These are phyloP conservation scores for Parsonsia alboflavescens DNA, from an alignment of 257 asterid genomes.

Conservation along the genomic window DNA sequence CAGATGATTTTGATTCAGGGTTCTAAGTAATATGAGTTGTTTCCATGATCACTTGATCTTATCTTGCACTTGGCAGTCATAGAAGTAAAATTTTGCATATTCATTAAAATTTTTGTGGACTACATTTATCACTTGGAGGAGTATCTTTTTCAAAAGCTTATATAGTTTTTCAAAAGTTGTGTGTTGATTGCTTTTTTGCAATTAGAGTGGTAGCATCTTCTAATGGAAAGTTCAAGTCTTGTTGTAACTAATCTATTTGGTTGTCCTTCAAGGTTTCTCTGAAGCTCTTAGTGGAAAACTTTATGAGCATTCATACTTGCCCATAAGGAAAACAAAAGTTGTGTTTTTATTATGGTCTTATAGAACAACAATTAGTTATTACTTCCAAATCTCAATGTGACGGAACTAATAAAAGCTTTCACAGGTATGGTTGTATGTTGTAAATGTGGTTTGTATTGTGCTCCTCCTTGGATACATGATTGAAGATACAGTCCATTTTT, in stretches of 20 bases:
- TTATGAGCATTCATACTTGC: background rate
- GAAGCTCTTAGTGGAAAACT: background rate
- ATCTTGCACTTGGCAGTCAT: background rate
- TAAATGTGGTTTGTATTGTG: background rate
- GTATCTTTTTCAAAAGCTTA: background rate
- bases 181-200: background rate
- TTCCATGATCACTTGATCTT: background rate
- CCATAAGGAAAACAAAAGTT: no score
- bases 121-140: background rate
- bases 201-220: background rate
- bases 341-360: no score
- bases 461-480: background rate
- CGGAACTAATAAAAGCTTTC: constrained; percentile 73
- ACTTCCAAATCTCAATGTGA: constrained; percentile 79
- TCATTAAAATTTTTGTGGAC: background rate
- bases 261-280: background rate
- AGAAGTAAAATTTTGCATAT: background rate
- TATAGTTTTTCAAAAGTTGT: background rate
- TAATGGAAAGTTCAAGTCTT: background rate
- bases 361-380: no score
- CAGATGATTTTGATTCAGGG: background rate
- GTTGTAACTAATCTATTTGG: background rate
- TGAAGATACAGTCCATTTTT: background rate
- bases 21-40: background rate
- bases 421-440: constrained; percentile 45